Evolutionary conservation across 2,329 filamentous ascomycete genomes (phyloP).

Genomic region (Fusarium hostae): DNA sequence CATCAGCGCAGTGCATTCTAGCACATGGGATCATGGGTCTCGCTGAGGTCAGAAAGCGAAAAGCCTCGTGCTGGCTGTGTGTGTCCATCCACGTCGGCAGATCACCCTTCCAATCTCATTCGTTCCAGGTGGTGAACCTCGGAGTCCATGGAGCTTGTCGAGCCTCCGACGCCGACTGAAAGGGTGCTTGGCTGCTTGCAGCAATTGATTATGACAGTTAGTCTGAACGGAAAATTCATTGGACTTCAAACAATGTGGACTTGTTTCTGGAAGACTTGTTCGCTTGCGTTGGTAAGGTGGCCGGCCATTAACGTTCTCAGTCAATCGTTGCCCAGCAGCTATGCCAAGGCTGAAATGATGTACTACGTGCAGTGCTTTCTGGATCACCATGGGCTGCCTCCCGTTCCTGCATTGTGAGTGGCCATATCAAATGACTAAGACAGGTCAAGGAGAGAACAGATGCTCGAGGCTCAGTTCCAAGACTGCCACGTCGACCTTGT

Average conservation of each 20-base stretch:
- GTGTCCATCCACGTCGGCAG: slow-evolving; percentile 26
- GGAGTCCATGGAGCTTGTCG: slow-evolving; percentile 17
- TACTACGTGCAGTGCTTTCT: slow-evolving; percentile 1
- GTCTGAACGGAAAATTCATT: slow-evolving; percentile 4
- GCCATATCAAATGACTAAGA: slow-evolving; percentile 17
- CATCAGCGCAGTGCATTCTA: slow-evolving; percentile 8
- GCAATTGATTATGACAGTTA: background rate
- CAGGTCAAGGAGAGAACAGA: background rate
- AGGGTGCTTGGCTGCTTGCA: slow-evolving; percentile 26
- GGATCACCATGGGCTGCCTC: slow-evolving; percentile 33
- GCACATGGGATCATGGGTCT: slow-evolving; percentile 1
- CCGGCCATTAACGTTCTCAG: slow-evolving; percentile 26
- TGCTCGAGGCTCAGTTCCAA: slow-evolving; percentile 11
- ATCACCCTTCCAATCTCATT: slow-evolving; percentile 37
- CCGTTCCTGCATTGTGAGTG: slow-evolving; percentile 3
- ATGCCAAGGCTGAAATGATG: slow-evolving; percentile 33
- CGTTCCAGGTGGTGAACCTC: slow-evolving; percentile 2
- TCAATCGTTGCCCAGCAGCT: slow-evolving; percentile 34
- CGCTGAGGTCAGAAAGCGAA: slow-evolving; percentile 22
- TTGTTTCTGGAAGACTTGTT: slow-evolving; percentile 21
- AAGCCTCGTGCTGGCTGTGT: slow-evolving; percentile 1
- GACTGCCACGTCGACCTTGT: slow-evolving; percentile 8
- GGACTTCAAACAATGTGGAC: slow-evolving; percentile 26
- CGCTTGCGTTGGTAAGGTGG: slow-evolving; percentile 40
- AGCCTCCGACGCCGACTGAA: slow-evolving; percentile 5